phyloP scores from a whole-genome alignment of 768 basidiomycete species.

The Auricularia auricula-judae region DNA sequence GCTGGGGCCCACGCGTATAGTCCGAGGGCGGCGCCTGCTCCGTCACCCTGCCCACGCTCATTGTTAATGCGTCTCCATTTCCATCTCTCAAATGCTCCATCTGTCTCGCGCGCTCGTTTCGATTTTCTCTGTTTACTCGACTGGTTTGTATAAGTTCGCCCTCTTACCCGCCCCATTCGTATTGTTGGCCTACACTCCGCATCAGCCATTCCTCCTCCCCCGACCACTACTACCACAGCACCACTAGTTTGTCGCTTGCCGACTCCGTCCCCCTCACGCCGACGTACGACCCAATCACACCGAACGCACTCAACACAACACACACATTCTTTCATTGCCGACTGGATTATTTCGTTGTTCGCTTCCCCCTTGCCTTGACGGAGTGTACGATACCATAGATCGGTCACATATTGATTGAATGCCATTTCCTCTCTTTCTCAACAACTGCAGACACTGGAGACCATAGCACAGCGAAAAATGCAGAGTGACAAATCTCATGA shows the following conservation, averaged over 20 bases:
- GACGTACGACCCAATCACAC: neutral
- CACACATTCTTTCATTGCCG: neutral
- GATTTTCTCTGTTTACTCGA: neutral
- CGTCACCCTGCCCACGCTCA: neutral
- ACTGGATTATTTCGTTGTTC: neutral
- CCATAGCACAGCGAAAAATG: no score
- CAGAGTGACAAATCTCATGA: no score
- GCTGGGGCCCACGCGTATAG: neutral
- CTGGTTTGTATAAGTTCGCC: neutral
- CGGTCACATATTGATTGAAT: neutral
- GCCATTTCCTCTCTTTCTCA: neutral
- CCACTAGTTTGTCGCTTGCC: neutral
- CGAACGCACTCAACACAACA: neutral
- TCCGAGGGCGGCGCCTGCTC: neutral
- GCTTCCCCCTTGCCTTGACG: neutral
- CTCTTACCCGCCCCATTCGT: neutral
- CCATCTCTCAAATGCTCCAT: neutral
- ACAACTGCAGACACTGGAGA: neutral
- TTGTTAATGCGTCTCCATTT: neutral
- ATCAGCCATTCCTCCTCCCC: neutral
- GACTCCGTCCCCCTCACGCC: neutral
- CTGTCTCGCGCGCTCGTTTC: neutral
- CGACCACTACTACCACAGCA: neutral
- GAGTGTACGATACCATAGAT: constrained; percentile 1
- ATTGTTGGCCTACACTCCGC: neutral